phyloP scores from a whole-genome alignment of 2,329 filamentous ascomycete species.

The Rhinocladiella similis region DNA sequence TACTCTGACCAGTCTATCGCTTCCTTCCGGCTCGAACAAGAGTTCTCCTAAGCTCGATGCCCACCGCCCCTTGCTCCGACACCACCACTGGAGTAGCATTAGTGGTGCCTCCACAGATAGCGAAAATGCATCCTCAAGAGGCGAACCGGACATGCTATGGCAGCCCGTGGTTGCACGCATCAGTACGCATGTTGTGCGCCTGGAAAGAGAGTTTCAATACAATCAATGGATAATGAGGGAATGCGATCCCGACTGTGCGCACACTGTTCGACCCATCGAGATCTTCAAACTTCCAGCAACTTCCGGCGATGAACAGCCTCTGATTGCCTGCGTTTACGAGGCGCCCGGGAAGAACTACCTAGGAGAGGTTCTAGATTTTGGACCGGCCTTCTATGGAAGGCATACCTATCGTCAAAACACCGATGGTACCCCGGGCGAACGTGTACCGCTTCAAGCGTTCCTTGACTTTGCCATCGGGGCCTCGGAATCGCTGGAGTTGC shows the following conservation, averaged over 20 bases:
- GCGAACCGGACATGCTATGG: constrained; percentile 44
- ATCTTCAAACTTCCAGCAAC: constrained; percentile 69
- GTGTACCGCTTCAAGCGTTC: constrained; percentile 73
- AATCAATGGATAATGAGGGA: constrained; percentile 70
- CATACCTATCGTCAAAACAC: constrained; percentile 45
- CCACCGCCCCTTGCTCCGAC: constrained; percentile 40
- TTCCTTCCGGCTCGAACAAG: constrained; percentile 44
- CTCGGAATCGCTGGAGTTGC: constrained; percentile 78
- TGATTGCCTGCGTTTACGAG: constrained; percentile 80
- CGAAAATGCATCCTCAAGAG: constrained; percentile 41
- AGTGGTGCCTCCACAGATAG: constrained; percentile 48
- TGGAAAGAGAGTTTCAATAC: constrained; percentile 86
- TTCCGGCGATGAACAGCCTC: constrained; percentile 66
- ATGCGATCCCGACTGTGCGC: constrained; percentile 70
- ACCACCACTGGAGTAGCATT: constrained; percentile 52
- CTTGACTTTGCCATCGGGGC: constrained; percentile 90
- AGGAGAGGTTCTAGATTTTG: constrained; percentile 65
- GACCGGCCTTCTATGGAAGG: constrained; percentile 69
- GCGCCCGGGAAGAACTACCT: constrained; percentile 74
- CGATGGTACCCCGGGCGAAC: constrained; percentile 53
- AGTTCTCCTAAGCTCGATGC: constrained; percentile 44
- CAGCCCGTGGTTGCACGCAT: constrained; percentile 76
- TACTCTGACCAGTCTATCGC: constrained; percentile 36
- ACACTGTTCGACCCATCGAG: constrained; percentile 80
- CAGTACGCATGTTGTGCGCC: constrained; percentile 76